Evolutionary conservation across 805 yeast genomes (phyloP), one percentile per base, ranked within the genome.

Genomic region (Nakazawaea anatomiae): DNA sequence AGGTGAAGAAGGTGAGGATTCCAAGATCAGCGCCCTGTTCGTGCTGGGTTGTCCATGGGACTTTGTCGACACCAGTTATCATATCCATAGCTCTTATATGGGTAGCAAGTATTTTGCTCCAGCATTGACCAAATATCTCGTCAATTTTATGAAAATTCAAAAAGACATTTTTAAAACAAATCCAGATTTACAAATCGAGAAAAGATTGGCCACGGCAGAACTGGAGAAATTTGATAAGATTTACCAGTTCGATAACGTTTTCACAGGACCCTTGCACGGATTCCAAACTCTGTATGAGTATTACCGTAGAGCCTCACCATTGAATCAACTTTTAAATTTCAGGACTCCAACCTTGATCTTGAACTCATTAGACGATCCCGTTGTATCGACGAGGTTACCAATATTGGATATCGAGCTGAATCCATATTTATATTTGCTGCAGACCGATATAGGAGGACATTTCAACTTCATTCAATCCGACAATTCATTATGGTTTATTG

Each of bases 11-110:
- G 75, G 74, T 5, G 78, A 75, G 1, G 67, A 77, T 47, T 62
- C 76, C 1, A 75, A 75, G 50, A 71, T 85, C 51, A 72, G 75
- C 40, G 83, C 85, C 5, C 85, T 89, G 4, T 72, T 79, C 11
- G 66, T 80, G 8, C 66, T 86, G 58, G 83, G 85, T 12, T 70
- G 82, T 27, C 92, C 92, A 8, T 87, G 91, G 91, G 88, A 86
- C 63, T 71, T 87, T 61, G 65, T 75, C 12, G 81, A 76, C 53
- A 74, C 85, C 6, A 70, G 74, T n/a, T 60, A 68, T 43, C 77
- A 74, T 42, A 63, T 82, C 48, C 57, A 66, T 4, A 52, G 55
- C 6, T 65, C 73, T 35, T 64, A 63, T 40, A 59, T 71, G 57
- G 77, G 82, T 6, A 63, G 61, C 39, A 60, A 65, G 32, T 42